Percentiles rank a stretch among this genome's conserved stretches.
These are phyloP conservation scores for Rhizophagus sp. DNA, from an alignment of 192 early-diverging fungal genomes.

Conservation along the genomic window DNA sequence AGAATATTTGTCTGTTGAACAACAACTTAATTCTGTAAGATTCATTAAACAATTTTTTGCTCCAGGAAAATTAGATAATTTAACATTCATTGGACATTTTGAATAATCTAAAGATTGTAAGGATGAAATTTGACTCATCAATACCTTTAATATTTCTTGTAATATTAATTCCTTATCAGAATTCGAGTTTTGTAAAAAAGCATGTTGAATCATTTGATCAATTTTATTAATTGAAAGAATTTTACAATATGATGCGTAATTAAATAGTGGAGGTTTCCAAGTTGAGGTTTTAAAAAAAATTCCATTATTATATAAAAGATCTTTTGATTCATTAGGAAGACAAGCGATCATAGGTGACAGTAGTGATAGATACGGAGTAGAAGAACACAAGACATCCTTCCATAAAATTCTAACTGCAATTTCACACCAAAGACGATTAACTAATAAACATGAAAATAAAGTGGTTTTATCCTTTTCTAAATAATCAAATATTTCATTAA, in stretches of 20 bases:
- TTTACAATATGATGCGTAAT: not conserved
- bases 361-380: not conserved
- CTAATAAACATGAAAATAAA: not conserved
- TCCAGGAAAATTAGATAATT: not conserved
- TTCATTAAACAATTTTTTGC: not conserved
- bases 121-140: not conserved
- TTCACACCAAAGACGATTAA: not conserved
- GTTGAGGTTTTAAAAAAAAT: too few relatives aligned
- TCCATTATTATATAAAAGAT: not conserved
- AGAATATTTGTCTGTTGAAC: not conserved
- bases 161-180: too few relatives aligned
- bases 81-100: not conserved
- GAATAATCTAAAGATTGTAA: not conserved
- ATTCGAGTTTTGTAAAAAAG: not conserved
- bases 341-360: not conserved
- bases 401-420: not conserved
- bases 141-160: too few relatives aligned
- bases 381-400: not conserved
- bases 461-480: not conserved
- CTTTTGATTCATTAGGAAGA: not conserved
- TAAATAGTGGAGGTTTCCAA: too few relatives aligned
- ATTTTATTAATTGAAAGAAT: not conserved
- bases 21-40: not conserved
- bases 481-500: not conserved
- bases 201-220: not conserved